Base-by-base conservation (phyloP, 1,139 yeast species). In the Candida tunisiensis region DNA sequence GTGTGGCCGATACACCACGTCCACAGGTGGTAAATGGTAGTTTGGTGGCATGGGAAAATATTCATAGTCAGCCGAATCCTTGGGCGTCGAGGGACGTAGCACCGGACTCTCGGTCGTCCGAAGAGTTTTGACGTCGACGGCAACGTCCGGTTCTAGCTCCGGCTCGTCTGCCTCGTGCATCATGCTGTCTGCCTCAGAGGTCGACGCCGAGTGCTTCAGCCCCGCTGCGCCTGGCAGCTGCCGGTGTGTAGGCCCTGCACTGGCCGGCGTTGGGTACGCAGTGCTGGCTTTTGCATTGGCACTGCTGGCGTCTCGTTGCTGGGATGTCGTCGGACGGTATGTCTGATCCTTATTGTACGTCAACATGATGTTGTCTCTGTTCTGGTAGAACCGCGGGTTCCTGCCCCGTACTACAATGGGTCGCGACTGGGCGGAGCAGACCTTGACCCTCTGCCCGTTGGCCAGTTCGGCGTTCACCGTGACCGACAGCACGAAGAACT, bases 361-460 rank as follows among this genome's bases (percentile, higher is more conserved):
- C 6, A 45, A 32, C 11, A 60, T 39, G 16, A 68, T 47, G 39
- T 69, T 74, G 25, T 65, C 64, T 32, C 72, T 49, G 34, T 68
- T 71, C 16, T 63, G 60, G 39, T 71, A 71, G 38, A 72, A 72
- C 16, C 69, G 58, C 3, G 80, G 79, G 38, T 71, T 72, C 33
- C 79, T 49, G 3, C 79, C 80, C 34, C 80, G 49, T 3, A 71
- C 79, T 18, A 69, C 67, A 5, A 71, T 65, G 2, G 75, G 75
- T 19, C 60, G 39, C 1, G 60, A 51, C 26, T 40, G 38, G 11
- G 55, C 36, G 3, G 33, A 42, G 17, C 36, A 36, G 21, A 42
- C 36, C 21, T 42, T 39, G 29, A 41, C 45, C 25, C 41, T 40
- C 34, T 36, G 39, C 19, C 43, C 42, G 29, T 44, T 43, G 22